Conservation (phyloP, 139 green algal species). For the Tetradesmus obliquus region DNA sequence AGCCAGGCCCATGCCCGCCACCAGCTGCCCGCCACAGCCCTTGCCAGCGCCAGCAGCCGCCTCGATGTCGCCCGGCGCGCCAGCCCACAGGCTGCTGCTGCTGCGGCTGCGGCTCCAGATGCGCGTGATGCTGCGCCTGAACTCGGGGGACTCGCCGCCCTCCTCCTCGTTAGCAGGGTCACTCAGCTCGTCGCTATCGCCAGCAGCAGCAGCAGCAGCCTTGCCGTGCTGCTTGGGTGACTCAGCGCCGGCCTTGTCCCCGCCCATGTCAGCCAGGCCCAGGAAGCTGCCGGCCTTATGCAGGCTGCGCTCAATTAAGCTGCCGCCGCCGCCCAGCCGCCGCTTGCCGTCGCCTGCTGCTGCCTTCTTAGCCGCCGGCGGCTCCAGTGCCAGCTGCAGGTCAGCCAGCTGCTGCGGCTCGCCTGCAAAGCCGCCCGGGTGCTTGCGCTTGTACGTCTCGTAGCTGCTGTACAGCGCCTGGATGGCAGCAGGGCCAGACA, state of each 20-base stretch:
- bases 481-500: constrained; percentile 9
- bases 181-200: constrained; percentile 18
- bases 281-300: constrained; percentile 38
- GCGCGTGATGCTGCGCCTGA: constrained; percentile 10
- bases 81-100: background rate
- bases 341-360: constrained; percentile 8
- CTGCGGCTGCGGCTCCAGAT: constrained; percentile 3
- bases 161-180: background rate
- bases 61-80: background rate
- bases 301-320: constrained; percentile 19
- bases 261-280: background rate
- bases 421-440: background rate
- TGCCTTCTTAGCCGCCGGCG: background rate
- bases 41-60: background rate
- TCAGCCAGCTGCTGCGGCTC: background rate
- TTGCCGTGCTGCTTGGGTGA: background rate
- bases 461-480: constrained; percentile 37
- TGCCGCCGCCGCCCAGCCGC: background rate
- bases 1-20: background rate
- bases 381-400: constrained; percentile 12
- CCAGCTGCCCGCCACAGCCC: background rate
- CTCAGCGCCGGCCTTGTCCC: background rate
- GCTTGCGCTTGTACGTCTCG: constrained; percentile 18
- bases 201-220: background rate
- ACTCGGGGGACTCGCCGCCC: background rate